Conservation (phyloP, 2,329 filamentous ascomycete species). For the Akanthomyces lecanii region DNA sequence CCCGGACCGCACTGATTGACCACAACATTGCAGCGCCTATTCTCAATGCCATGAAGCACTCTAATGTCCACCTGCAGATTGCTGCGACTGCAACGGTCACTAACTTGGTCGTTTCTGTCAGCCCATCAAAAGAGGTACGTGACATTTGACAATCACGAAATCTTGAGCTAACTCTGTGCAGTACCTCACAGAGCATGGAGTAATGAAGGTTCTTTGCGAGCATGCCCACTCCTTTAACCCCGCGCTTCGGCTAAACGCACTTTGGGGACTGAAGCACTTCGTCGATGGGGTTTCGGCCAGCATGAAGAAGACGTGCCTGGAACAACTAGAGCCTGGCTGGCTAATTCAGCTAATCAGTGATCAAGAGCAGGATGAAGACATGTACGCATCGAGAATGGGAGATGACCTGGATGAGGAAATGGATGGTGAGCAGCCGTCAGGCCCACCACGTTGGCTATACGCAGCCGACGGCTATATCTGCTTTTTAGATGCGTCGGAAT, state of each 20-base stretch:
- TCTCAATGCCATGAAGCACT: slow-evolving; percentile 69
- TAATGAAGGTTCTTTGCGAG: slow-evolving; percentile 73
- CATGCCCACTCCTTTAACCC: slow-evolving; percentile 79
- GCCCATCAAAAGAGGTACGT: slow-evolving; percentile 82
- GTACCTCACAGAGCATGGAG: slow-evolving; percentile 68
- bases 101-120: slow-evolving; percentile 84
- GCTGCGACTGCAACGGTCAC: slow-evolving; percentile 80
- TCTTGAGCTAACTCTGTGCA: slow-evolving; percentile 34
- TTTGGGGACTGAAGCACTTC: slow-evolving; percentile 93
- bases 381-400: slow-evolving; percentile 36
- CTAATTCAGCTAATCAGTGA: slow-evolving; percentile 72
- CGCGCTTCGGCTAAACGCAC: slow-evolving; percentile 74
- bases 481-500: slow-evolving; percentile 33
- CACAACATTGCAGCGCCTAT: slow-evolving; percentile 75
- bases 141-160: neutral
- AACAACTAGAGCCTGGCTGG: slow-evolving; percentile 75
- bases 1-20: slow-evolving; percentile 85
- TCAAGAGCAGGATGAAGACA: slow-evolving; percentile 51
- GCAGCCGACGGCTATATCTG: slow-evolving; percentile 29
- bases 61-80: slow-evolving; percentile 74
- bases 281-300: slow-evolving; percentile 67
- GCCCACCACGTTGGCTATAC: slow-evolving; percentile 37
- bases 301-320: slow-evolving; percentile 71
- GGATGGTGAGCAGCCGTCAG: slow-evolving; percentile 49
- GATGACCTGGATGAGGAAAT: slow-evolving; percentile 54